Conservation (phyloP, 1,284 basidiomycete genomes). For the Mrakiaceae sp. region DNA sequence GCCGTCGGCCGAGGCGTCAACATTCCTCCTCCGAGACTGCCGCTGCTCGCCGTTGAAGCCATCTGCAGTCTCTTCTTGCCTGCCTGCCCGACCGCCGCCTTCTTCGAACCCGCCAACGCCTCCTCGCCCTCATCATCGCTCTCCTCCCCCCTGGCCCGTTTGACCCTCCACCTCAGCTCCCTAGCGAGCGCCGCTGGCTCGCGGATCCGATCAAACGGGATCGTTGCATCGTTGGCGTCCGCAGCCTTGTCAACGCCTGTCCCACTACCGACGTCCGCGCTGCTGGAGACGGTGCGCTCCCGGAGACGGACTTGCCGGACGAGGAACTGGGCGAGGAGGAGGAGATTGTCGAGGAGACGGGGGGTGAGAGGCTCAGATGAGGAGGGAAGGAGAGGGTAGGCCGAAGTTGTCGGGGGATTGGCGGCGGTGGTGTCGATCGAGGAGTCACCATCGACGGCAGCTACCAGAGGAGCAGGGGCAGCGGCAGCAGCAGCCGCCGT, state of each 20-base stretch:
- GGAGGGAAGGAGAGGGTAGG: neutral
- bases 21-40: no score
- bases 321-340: constrained; percentile 60
- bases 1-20: no score
- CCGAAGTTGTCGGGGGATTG: neutral
- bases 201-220: constrained; percentile 66
- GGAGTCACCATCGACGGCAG: neutral
- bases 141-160: constrained; percentile 49
- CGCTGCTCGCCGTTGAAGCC: no score
- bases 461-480: neutral
- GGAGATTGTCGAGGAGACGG: constrained; percentile 60
- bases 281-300: constrained; percentile 43
- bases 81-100: neutral
- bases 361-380: constrained; percentile 26
- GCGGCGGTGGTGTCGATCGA: neutral
- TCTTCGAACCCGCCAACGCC: neutral
- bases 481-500: neutral
- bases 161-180: constrained; percentile 68
- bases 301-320: constrained; percentile 60
- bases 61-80: no score
- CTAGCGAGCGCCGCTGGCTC: constrained; percentile 64
- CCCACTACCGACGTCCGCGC: constrained; percentile 38
- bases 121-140: constrained; percentile 54
- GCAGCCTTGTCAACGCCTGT: constrained; percentile 16
- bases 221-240: constrained; percentile 53